Conservation (phyloP, 805 yeast genomes). For the Yamadazyma kitorensis region DNA sequence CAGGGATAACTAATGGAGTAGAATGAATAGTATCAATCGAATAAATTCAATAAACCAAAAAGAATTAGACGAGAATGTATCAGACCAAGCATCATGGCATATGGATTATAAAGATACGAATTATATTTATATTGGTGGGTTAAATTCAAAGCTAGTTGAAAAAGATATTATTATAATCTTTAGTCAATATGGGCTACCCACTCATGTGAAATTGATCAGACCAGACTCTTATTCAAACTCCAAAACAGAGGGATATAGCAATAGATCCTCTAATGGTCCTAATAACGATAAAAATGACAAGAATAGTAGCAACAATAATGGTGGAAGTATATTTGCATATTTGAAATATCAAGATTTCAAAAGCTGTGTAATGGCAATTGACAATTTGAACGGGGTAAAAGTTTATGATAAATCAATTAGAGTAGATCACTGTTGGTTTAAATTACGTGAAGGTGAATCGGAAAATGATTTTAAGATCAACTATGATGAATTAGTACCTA, state of each 20-base stretch:
- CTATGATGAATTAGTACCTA: conserved; percentile 17
- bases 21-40: conserved; percentile 37
- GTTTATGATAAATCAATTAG: conserved; percentile 48
- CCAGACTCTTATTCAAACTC: conserved; percentile 30
- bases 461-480: conserved; percentile 42
- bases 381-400: conserved; percentile 73
- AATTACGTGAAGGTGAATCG: conserved; percentile 49
- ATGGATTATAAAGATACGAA: conserved; percentile 75
- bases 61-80: conserved; percentile 61
- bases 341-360: conserved; percentile 79
- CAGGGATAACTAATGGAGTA: background rate
- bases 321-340: conserved; percentile 70
- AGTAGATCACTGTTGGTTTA: conserved; percentile 73
- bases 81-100: conserved; percentile 83
- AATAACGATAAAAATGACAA: conserved; percentile 45
- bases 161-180: conserved; percentile 75
- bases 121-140: conserved; percentile 72
- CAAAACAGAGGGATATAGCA: background rate
- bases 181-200: conserved; percentile 88
- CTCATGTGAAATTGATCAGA: conserved; percentile 64
- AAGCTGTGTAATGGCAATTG: conserved; percentile 81
- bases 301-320: too few species aligned
- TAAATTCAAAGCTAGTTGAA: conserved; percentile 65
- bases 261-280: background rate
- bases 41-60: conserved; percentile 59